Evolutionary conservation across 2,329 filamentous ascomycete species (phyloP).

Genomic region (Cercospora sesami): DNA sequence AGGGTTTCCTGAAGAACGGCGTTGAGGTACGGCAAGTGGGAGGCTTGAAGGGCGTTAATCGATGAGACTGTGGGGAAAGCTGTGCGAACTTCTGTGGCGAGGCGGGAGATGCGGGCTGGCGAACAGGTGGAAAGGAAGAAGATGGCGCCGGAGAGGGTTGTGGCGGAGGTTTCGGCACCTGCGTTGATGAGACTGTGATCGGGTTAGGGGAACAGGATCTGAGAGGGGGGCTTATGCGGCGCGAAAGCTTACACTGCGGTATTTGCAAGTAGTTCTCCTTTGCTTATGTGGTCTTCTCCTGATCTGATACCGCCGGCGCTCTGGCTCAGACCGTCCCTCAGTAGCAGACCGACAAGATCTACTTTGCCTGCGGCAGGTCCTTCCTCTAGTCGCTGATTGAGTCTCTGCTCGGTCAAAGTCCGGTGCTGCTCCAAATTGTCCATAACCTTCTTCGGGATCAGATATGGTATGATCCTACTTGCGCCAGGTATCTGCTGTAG

Average conservation of each 20-base stretch:
- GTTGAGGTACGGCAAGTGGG: not conserved
- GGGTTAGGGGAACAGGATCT: not conserved
- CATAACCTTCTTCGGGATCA: not conserved
- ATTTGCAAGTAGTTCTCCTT: not conserved
- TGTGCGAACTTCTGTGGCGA: not conserved
- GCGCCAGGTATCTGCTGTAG: not conserved
- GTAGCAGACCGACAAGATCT: not conserved
- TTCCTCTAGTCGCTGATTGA: not conserved
- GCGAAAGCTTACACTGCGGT: not conserved
- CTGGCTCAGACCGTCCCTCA: not conserved
- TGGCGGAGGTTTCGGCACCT: not conserved
- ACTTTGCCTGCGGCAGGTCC: not conserved
- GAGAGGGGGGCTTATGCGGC: not conserved
- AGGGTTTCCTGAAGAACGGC: not conserved
- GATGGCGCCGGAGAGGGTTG: not conserved
- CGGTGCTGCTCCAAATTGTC: not conserved
- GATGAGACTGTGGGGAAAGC: not conserved
- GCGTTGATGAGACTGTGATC: not conserved
- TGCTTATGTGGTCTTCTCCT: not conserved
- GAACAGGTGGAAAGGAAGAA: not conserved
- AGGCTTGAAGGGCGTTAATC: not conserved
- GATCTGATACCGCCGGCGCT: not conserved
- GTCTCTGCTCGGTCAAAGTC: not conserved
- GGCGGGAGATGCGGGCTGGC: not conserved
- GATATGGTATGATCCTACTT: not conserved